Conservation (phyloP, 352 stramenopile genomes). For the Aphanomyces euteiches region DNA sequence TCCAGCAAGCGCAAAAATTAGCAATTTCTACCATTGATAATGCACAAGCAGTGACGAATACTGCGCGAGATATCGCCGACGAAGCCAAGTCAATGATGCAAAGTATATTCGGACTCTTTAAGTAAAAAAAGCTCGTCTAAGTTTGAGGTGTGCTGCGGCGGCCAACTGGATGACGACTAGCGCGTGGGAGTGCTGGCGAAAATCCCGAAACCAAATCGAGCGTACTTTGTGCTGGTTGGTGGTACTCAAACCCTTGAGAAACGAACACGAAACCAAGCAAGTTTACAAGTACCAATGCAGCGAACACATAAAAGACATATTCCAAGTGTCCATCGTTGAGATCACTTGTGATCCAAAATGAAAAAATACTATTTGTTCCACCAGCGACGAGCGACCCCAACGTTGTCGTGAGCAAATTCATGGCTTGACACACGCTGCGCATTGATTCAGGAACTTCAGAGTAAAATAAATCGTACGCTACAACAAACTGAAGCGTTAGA, state of each 20-base stretch:
- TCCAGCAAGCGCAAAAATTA: conserved; percentile 83
- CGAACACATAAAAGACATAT: conserved; percentile 86
- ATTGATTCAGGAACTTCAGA: conserved; percentile 88
- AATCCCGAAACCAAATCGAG: conserved; percentile 27
- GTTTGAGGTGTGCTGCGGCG: neutral
- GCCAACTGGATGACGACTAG: neutral
- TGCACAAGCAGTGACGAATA: conserved; percentile 77
- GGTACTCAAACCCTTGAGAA: conserved; percentile 79
- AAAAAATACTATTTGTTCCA: conserved; percentile 84
- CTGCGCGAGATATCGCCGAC: conserved; percentile 76
- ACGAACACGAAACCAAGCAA: conserved; percentile 57
- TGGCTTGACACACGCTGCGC: conserved; percentile 85
- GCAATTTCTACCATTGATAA: conserved; percentile 78
- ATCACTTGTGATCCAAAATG: conserved; percentile 87
- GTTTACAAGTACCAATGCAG: conserved; percentile 60
- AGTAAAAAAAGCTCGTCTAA: conserved; percentile 15
- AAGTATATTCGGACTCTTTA: conserved; percentile 25
- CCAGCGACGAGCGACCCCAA: conserved; percentile 82
- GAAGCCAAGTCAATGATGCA: conserved; percentile 45
- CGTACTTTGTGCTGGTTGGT: conserved; percentile 38
- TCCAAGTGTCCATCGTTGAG: conserved; percentile 88
- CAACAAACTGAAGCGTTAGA: neutral
- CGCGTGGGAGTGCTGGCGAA: conserved; percentile 25
- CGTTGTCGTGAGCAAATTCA: conserved; percentile 88
- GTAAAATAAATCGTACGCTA: conserved; percentile 90